phyloP scores from a whole-genome alignment of 176 grass and related monocot species.

The Oryza glaberrima region DNA sequence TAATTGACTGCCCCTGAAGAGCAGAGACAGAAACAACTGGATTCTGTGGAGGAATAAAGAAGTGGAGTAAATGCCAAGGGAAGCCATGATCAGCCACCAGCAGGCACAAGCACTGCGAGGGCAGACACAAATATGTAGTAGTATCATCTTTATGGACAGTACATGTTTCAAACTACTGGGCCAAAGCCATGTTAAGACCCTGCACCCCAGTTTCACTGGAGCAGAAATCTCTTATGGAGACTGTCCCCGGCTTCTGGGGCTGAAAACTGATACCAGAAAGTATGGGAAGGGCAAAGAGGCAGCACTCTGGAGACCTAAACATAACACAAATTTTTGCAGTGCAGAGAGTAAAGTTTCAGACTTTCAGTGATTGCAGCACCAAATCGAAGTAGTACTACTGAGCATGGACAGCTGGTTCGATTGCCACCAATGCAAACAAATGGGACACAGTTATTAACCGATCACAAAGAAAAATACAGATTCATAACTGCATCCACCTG shows the following conservation, averaged over 20 bases:
- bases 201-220: conserved; percentile 33
- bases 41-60: conserved; percentile 32
- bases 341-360: conserved; percentile 36
- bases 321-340: conserved; percentile 20
- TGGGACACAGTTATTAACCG: conserved; percentile 3
- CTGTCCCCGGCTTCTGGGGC: not conserved
- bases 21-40: conserved; percentile 30
- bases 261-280: conserved; percentile 45
- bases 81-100: conserved; percentile 44
- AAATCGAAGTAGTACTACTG: conserved; percentile 27
- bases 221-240: conserved; percentile 34
- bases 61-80: conserved; percentile 38
- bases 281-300: conserved; percentile 37
- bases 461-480: not conserved
- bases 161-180: conserved; percentile 22
- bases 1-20: conserved; percentile 30
- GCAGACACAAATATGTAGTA: conserved; percentile 31
- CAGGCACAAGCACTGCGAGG: conserved; percentile 35
- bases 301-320: conserved; percentile 36
- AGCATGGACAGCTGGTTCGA: conserved; percentile 17
- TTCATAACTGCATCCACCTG: not conserved
- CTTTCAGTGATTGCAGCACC: conserved; percentile 22
- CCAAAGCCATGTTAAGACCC: conserved; percentile 38
- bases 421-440: conserved; percentile 27
- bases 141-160: conserved; percentile 44